Base-by-base conservation (phyloP, 1,139 yeast species). In the Pichia sp. region DNA sequence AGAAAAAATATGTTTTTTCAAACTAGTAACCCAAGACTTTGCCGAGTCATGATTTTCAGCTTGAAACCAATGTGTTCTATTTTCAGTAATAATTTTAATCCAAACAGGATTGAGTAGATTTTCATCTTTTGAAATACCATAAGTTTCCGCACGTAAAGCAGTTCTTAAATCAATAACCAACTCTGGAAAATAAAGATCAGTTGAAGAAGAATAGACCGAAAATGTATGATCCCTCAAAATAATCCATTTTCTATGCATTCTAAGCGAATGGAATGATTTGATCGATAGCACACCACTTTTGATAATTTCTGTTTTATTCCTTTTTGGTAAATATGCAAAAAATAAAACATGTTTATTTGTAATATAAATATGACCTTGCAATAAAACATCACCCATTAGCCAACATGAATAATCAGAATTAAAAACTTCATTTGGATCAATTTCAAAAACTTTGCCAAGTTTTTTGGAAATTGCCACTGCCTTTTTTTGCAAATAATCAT, bases 351-450 rank as follows among this genome's bases (percentile, higher is more conserved):
- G 79, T 16, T 77, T 72, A 45, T 73, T 69, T 2, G 97, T 90
- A 39, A 91, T 68, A 61, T 87, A 87, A 18, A 89, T 67, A 60
- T 87, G 91, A 2, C 98, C 98, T 66, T 90, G 97, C 33, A 90
- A 70, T 39, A 91, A 70, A 1, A 91, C 95, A 61, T 88, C 96
- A 56, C 83, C 79, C 51, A 89, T 73, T 43, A 91, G 70, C 96
- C 96, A 91, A 36, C 90, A 81, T 8, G 85, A 77, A 62, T 75
- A 86, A 57, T 83, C 83, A 16, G 77, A 77, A 43, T 76, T 63
- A 56, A 83, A 75, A 30, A 67, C 66, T 57, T 84, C 90, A 45
- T 75, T 74, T 34, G 74, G 76, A 19, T 69, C 67, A 27, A 84
- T 63, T 5, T 65, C 65, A 52, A 76, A 75, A 2, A 68, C 67